Conservation (phyloP, 345 rosid species). For the Triadica sebifera region DNA sequence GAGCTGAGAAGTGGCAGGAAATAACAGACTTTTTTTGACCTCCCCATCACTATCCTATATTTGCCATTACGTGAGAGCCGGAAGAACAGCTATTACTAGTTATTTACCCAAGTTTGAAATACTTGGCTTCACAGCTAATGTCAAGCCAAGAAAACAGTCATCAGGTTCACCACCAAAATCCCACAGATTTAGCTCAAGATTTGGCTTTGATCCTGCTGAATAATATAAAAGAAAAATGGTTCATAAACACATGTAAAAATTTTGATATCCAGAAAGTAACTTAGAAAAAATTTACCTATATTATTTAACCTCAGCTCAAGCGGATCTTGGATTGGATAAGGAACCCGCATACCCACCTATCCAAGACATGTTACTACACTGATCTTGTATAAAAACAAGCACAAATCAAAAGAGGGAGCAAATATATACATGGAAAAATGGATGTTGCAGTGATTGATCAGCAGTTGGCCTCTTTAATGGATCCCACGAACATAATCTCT, state of each 20-base stretch:
- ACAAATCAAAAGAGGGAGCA: conserved; percentile 15
- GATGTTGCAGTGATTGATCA: conserved; percentile 81
- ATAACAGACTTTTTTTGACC: background rate
- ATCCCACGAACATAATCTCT: conserved; percentile 92
- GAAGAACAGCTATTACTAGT: background rate
- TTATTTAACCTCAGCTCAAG: conserved; percentile 73
- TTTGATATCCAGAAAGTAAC: conserved; percentile 9
- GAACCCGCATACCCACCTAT: conserved; percentile 61
- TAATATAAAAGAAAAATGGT: conserved; percentile 10
- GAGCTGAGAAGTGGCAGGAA: background rate
- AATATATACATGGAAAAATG: conserved; percentile 73
- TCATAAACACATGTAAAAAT: background rate
- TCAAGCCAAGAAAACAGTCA: conserved; percentile 89
- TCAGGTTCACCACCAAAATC: conserved; percentile 75
- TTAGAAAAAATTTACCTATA: conserved; percentile 45
- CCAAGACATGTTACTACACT: conserved; percentile 25
- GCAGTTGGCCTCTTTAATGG: conserved; percentile 88
- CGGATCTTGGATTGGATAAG: conserved; percentile 66
- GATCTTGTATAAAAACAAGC: conserved; percentile 14
- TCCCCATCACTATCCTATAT: background rate
- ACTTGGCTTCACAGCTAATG: conserved; percentile 86
- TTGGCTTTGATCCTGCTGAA: conserved; percentile 64
- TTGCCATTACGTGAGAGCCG: background rate
- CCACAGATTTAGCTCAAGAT: conserved; percentile 94
- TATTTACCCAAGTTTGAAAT: conserved; percentile 60